phyloP scores from a whole-genome alignment of 305 asterid genomes.

The Fraxinus angustifolia region DNA sequence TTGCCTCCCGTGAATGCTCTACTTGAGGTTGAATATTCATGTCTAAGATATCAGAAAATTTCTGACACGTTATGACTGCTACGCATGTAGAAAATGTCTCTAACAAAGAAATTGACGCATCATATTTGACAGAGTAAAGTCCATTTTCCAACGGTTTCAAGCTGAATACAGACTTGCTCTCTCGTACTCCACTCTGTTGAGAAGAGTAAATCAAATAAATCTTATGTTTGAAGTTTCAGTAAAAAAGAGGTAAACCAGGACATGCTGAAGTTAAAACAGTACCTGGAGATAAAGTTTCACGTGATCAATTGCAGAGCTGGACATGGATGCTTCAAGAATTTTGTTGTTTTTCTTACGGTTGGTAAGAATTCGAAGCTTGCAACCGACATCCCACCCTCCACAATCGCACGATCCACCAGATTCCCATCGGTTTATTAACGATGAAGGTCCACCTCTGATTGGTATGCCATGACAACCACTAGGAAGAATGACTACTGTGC shows the following conservation, averaged over 20 bases:
- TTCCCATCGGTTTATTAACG: slow-evolving; percentile 74
- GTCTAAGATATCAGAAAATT: slow-evolving; percentile 44
- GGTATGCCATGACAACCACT: slow-evolving; percentile 75
- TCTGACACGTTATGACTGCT: slow-evolving; percentile 52
- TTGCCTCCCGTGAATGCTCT: slow-evolving; percentile 23
- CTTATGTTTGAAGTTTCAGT: not conserved
- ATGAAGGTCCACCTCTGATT: slow-evolving; percentile 62
- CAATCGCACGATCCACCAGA: slow-evolving; percentile 88
- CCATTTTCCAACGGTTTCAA: slow-evolving; percentile 58
- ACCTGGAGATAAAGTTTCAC: slow-evolving; percentile 68
- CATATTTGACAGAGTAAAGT: slow-evolving; percentile 54
- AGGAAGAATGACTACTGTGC: slow-evolving; percentile 65
- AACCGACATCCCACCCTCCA: slow-evolving; percentile 98
- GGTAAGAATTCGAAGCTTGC: slow-evolving; percentile 69
- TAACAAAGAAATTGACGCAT: slow-evolving; percentile 54
- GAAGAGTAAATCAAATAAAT: slow-evolving; percentile 4
- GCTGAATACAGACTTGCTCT: slow-evolving; percentile 55
- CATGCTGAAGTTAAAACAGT: slow-evolving; percentile 10
- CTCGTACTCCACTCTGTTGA: slow-evolving; percentile 52
- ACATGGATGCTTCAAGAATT: slow-evolving; percentile 17
- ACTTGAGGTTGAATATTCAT: slow-evolving; percentile 24
- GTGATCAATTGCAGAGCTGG: slow-evolving; percentile 34
- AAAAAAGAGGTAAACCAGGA: not conserved
- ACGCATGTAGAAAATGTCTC: slow-evolving; percentile 84
- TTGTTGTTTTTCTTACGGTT: slow-evolving; percentile 30